Base-by-base conservation (phyloP, 176 grass and related monocot genomes). In the Thinopyrum elongatum region DNA sequence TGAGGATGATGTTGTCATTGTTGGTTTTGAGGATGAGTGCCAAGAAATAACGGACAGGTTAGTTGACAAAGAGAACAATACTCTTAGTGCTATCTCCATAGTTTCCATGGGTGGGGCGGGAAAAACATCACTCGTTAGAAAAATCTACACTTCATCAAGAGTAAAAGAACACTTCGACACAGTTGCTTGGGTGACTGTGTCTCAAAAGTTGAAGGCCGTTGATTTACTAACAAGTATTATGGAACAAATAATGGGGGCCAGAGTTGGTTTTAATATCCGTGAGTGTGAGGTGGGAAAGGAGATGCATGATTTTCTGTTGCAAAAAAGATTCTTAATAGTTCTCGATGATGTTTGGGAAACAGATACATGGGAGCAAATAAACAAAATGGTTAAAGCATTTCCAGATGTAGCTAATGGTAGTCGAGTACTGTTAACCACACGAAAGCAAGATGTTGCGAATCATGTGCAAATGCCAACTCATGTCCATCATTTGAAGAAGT, bases 21-120 rank as follows among this genome's bases (percentile, higher is more conserved):
- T 36, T 39, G 68, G 68, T n/a, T 70, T 70, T 70, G 68, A 70
- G 68, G 68, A 70, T 70, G 21, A 70, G 68, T 70, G n/a, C 34
- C 36, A 23, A 6, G 68, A 70, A 70, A 70, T 70, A 70, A 35
- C 10, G 21, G 68, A 39, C 5, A 70, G 38, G 68, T 70, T 70
- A 70, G 10, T 70, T 13, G 68, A 70, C 33, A 36, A 70, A 70
- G 31, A 70, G 19, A 70, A n/a, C 21, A 70, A 38, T 31, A 33
- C 64, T 22, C 34, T 70, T 70, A 70, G 68, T 39, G 68, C 64
- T 33, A 66, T 66, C 27, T 66, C 64, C 64, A 66, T 33, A 66
- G 64, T 66, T 33, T 14, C 28, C 15, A 66, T 66, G 28, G 64
- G 64, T 33, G 64, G 64, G 1, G 64, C 64, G 1, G 64, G 64